phyloP scores from a whole-genome alignment of 306 rosid genomes.

The Cucurbita maxima region DNA sequence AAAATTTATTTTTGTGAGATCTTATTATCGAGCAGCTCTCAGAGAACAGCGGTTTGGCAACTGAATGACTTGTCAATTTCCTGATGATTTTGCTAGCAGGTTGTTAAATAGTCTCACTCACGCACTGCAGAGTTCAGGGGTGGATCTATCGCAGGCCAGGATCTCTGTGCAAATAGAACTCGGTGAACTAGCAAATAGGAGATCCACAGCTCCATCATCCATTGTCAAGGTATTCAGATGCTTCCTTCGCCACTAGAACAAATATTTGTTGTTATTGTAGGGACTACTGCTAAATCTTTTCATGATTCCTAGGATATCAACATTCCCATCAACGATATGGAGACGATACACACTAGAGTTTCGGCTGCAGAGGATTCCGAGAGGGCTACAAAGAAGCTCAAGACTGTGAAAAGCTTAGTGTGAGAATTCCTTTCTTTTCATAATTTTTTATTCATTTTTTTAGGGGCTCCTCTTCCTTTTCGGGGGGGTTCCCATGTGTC shows the following conservation, averaged over 20 bases:
- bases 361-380: constrained; percentile 40
- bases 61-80: neutral
- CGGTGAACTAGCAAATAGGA: constrained; percentile 40
- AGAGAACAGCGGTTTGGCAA: neutral
- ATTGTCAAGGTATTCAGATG: constrained; percentile 36
- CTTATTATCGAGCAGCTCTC: neutral
- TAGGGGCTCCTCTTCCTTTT: constrained; percentile 11
- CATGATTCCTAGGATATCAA: constrained; percentile 39
- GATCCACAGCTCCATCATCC: constrained; percentile 26
- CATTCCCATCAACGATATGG: constrained; percentile 30
- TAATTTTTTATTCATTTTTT: constrained; percentile 40
- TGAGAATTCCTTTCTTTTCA: constrained; percentile 1
- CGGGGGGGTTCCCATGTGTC: constrained; percentile 8
- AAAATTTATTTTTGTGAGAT: too few species aligned
- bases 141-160: constrained; percentile 86
- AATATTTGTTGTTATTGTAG: neutral
- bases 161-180: constrained; percentile 93
- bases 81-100: constrained; percentile 30
- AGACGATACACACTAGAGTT: constrained; percentile 27
- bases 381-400: constrained; percentile 55
- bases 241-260: neutral
- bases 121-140: constrained; percentile 84
- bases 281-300: constrained; percentile 1
- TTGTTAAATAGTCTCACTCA: constrained; percentile 72
- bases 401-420: constrained; percentile 53